Evolutionary conservation across 176 grass and related monocot species (phyloP).

Genomic region (Coix lacrymajobi): DNA sequence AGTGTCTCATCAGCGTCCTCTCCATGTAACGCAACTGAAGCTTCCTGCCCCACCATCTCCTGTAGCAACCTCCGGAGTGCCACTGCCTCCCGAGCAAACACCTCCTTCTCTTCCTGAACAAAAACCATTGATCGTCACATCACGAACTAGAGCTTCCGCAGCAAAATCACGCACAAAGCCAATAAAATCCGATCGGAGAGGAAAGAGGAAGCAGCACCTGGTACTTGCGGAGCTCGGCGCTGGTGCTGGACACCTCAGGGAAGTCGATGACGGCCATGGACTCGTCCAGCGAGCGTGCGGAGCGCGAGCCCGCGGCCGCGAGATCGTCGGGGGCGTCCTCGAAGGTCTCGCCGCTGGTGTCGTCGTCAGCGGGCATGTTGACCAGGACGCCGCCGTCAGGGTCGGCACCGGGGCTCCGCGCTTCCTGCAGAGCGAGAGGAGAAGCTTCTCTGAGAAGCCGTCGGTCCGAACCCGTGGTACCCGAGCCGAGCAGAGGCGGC

Average conservation of each 20-base stretch:
- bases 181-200: not conserved
- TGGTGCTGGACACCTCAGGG: conserved; percentile 41
- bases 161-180: not conserved
- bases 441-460: conserved; percentile 22
- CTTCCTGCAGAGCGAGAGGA: conserved; percentile 43
- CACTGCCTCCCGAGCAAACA: conserved; percentile 55
- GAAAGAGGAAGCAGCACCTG: conserved; percentile 41
- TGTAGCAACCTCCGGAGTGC: conserved; percentile 51
- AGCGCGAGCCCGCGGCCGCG: conserved; percentile 4
- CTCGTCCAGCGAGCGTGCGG: conserved; percentile 62
- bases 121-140: conserved; percentile 5
- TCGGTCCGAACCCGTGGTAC: not conserved
- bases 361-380: conserved; percentile 55
- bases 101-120: conserved; percentile 87
- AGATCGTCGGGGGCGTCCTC: conserved; percentile 83
- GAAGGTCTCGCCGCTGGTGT: conserved; percentile 77
- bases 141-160: not conserved
- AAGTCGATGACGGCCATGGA: conserved; percentile 78
- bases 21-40: conserved; percentile 11
- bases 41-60: conserved; percentile 40
- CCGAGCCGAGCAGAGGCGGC: conserved; percentile 18
- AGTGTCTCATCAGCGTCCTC: conserved; percentile 40
- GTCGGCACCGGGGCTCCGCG: conserved; percentile 47
- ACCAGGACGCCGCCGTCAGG: conserved; percentile 70
- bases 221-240: conserved; percentile 70